Evolutionary conservation across 495 filamentous ascomycete species (phyloP), one percentile per base, ranked within the genome.

Genomic region (Penicillium arizonense): DNA sequence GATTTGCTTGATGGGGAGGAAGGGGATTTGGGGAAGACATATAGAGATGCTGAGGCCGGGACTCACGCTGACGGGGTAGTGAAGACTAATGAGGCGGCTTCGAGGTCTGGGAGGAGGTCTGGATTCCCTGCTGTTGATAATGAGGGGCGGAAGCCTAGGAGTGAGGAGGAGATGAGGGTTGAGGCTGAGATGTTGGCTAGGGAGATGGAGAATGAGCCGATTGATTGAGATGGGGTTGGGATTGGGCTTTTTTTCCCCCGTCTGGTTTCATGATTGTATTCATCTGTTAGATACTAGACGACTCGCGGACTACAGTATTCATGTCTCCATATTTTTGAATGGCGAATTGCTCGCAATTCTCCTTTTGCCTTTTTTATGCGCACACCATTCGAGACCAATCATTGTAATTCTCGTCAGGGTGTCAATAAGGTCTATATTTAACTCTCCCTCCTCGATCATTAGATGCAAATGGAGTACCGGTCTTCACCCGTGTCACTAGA

Each of bases 1-100:
- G 81, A 84, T 49, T 74, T 87, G 77, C 75, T 97, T 69, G 91
- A 96, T 63, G 83, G 79, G 32, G 90, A 95, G 66, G 88, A 89
- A 55, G 93, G 91, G 9, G 86, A 97, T 74, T 73, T 97, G n/a
- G 84, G 84, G 11, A 77, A 76, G 38, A 59, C 60, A 41, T 61
- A 73, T 50, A 47, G 57, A 32, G 58, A 65, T 56, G 50, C 42
- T 12, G 51, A 8, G 21, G 2, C 40, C 37, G 36, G 47, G 35
- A 36, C 9, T 11, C 23, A 4, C 11, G 28, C 4, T 38, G 4
- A 13, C 12, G n/a, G 28, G 41, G 9, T 18, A 3, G 33, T 2
- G n/a, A n/a, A 64, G 58, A 47, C 36, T n/a, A 45, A 37, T 40
- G 39, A 42, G 43, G 32, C 2, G 2, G 16, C 42, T 20, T 49